Base-by-base conservation (phyloP, 345 rosid genomes). In the Trapa incisa region DNA sequence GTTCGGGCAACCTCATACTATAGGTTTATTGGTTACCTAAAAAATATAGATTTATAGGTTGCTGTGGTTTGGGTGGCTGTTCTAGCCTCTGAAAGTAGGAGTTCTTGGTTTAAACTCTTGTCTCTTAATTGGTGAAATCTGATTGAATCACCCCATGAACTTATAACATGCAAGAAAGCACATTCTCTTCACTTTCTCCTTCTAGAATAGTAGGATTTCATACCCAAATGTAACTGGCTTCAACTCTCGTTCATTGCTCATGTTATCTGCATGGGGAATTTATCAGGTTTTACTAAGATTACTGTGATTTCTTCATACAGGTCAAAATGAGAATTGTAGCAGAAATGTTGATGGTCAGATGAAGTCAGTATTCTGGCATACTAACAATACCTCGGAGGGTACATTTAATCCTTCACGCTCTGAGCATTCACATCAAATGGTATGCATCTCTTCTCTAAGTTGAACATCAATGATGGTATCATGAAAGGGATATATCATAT, bases 301-400 rank as follows among this genome's bases (percentile, higher is more conserved):
- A 57, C 54, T 11, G 14, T n/a, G n/a, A 17, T 47, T 57, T 33
- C 9, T 67, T 52, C 42, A 22, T 69, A 54, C 69, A 79, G 82
- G 78, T 74, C 73, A 72, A 60, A 80, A 76, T 80, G 84, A 71
- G 71, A 67, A 70, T 69, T 68, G 72, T 13, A 69, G 75, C 64
- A 74, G 70, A 72, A 74, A 76, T 22, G 52, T 13, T 38, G 79
- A 67, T 63, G 83, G 75, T n/a, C 77, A 73, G 70, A 74, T 68
- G 71, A 80, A 68, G 62, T 79, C 84, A 17, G 53, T 74, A 60
- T 74, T 78, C 61, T 32, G 76, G 66, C 69, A 71, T 32, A 64
- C 69, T 13, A 58, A 71, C 47, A 60, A 73, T 67, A 60, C 83
- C 67, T 58, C 82, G 12, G 77, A 79, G 61, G 48, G 64, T 29